These are phyloP conservation scores for Sarcodon sp. DNA, from an alignment of 768 basidiomycete species.

Conservation along the genomic window DNA sequence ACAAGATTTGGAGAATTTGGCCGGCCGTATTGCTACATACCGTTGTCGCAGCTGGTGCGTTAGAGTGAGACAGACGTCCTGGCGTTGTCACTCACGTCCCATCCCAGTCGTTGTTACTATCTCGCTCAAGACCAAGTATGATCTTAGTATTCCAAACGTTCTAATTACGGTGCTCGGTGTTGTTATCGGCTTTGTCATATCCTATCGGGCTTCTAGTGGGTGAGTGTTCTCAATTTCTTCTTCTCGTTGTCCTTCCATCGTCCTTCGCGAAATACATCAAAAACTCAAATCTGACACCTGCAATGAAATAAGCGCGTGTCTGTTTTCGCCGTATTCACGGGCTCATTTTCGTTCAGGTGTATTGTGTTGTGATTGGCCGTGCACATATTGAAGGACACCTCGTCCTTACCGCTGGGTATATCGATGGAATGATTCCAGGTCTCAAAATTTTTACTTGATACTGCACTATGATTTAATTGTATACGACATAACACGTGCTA, in stretches of 20 bases:
- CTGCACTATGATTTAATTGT: too few relatives aligned
- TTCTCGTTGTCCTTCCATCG: background rate
- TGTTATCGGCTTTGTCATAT: constrained; percentile 43
- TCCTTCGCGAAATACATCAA: too few relatives aligned
- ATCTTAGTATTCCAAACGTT: constrained; percentile 37
- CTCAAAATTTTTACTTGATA: too few relatives aligned
- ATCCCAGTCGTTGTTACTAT: constrained; percentile 27
- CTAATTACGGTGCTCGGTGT: constrained; percentile 60
- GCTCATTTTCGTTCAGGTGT: too few relatives aligned
- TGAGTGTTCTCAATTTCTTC: constrained; percentile 14
- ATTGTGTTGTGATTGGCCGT: too few relatives aligned
- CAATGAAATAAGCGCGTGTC: too few relatives aligned
- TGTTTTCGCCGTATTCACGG: too few relatives aligned
- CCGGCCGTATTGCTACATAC: constrained; percentile 54
- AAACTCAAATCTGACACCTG: too few relatives aligned
- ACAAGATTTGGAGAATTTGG: constrained; percentile 49
- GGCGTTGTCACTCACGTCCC: background rate
- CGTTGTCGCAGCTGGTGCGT: constrained; percentile 35
- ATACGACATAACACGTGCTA: too few relatives aligned
- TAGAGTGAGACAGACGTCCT: background rate
- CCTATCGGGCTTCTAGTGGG: constrained; percentile 51
- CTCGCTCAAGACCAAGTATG: constrained; percentile 24
- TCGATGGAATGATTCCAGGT: too few relatives aligned
- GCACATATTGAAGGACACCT: too few relatives aligned
- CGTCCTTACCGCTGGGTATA: too few relatives aligned